Base-by-base conservation (phyloP, 805 yeast genomes). In the Candida yuanshanica region DNA sequence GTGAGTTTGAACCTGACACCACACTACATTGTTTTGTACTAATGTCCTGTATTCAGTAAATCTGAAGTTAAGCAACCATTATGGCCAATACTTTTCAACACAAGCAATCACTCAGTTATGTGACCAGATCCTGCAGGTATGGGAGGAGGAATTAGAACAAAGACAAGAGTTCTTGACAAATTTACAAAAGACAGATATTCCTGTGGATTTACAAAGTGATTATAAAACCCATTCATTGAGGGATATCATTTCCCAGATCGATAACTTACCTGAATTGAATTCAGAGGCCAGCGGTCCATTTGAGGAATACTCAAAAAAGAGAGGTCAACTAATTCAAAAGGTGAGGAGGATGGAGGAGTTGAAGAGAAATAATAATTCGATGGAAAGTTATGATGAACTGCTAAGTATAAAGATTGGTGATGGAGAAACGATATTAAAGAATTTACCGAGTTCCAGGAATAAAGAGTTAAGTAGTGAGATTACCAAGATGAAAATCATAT, bases 101-200 rank as follows among this genome's bases (percentile, higher is more conserved):
- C 58, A 56, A 34, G 45, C 60, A 7, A 41, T 50, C 10, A 43
- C 41, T 16, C 51, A 53, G 25, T 36, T 45, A 4, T 36, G 44
- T 14, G 54, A 53, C 18, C 60, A 56, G 20, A 45, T 55, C 2
- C 9, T 39, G 4, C 39, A 41, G 9, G 12, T 53, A 20, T 42
- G 53, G 48, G 41, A 45, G 5, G 45, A 47, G 10, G 27, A 39
- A 23, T 12, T 33, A 1, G 39, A 38, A 4, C 32, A 43, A 6
- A 37, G 42, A 16, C 33, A 44, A 4, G 32, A 37, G 8, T 16
- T 41, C 0, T 7, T 55, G 3, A 9, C 16, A 4, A 29, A 42
- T 2, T 14, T 55, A 7, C 39, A 33, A 10, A 36, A 36, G 6
- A 12, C 44, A 4, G 51, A 47, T 8, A 22, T 52, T 2, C 55